Base-by-base conservation (phyloP, 2,329 filamentous ascomycete genomes). In the Pseudogymnoascus sp. region DNA sequence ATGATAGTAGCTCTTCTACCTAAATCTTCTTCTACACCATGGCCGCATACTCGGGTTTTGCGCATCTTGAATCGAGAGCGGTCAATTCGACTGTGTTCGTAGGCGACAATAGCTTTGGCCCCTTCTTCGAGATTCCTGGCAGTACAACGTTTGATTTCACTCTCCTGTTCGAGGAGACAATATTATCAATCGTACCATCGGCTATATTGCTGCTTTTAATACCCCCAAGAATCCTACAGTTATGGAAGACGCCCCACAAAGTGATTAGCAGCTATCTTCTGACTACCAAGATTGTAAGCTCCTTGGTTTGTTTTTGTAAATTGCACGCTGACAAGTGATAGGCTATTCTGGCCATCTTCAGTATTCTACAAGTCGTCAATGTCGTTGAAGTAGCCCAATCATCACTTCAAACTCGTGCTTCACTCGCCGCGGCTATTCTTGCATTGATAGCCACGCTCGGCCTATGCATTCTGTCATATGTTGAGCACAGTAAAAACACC, bases 91-190 rank as follows among this genome's bases (percentile, higher is more conserved):
- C 62, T 37, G 6, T 5, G 2, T 5, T 16, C 24, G 24, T 24
- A n/a, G 40, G 31, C 28, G 66, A 68, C 53, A 64, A 64, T 59
- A 66, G 24, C 26, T 68, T 68, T 50, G 67, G 67, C 2, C 67
- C 67, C 3, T 63, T 67, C 16, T 61, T 67, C 14, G 2, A 66
- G 10, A 31, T 64, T 31, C 62, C 64, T 28, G 62, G 61, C 12
- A 61, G 31, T 31, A 16, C 11, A 19, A 64, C 65, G 22, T 70
- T 71, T 31, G 68, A 71, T 61, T 72, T 72, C 63, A 70, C 69
- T 38, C 64, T 72, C 16, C 53, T 71, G 0, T 72, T 72, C 43
- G 70, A 72, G 61, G 69, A 72, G 59, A 65, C 68, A 8, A 69
- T 71, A 8, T 53, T 72, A 14, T 68, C 69, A 16, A 70, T 72